These are phyloP conservation scores for Citrullus amarus DNA, from an alignment of 306 rosid species.

Conservation along the genomic window DNA sequence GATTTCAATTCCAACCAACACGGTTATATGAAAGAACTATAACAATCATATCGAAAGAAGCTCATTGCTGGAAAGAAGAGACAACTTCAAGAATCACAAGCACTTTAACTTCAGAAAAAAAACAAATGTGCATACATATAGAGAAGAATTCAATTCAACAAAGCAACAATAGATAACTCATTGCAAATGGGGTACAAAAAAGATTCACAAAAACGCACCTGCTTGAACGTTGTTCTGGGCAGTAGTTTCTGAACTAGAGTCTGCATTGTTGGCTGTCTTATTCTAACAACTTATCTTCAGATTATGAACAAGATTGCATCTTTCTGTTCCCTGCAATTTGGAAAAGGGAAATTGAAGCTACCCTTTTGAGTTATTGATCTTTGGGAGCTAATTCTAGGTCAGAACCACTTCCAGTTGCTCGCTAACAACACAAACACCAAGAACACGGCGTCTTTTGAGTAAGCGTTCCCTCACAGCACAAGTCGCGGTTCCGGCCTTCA, in stretches of 20 bases:
- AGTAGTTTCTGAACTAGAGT: conserved; percentile 30
- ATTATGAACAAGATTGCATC: neutral
- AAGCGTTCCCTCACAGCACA: neutral
- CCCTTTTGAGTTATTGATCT: neutral
- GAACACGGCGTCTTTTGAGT: neutral
- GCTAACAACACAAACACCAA: neutral
- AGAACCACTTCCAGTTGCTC: neutral
- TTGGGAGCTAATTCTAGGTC: neutral
- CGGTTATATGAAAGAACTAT: neutral
- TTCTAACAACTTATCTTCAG: neutral
- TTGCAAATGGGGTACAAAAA: neutral
- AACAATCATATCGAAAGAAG: neutral
- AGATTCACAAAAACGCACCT: conserved; percentile 19
- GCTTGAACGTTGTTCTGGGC: conserved; percentile 25
- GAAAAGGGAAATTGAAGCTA: neutral
- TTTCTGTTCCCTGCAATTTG: conserved; percentile 1
- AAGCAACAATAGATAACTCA: neutral
- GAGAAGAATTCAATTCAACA: neutral
- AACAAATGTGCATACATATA: too few species aligned
- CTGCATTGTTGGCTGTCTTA: conserved; percentile 30
- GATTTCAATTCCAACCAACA: neutral
- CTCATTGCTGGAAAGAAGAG: neutral
- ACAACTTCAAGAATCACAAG: neutral
- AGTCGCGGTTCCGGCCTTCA: neutral
- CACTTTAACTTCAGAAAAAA: neutral